phyloP scores from a whole-genome alignment of 495 filamentous ascomycete genomes.

The Coniosporium apollinis region DNA sequence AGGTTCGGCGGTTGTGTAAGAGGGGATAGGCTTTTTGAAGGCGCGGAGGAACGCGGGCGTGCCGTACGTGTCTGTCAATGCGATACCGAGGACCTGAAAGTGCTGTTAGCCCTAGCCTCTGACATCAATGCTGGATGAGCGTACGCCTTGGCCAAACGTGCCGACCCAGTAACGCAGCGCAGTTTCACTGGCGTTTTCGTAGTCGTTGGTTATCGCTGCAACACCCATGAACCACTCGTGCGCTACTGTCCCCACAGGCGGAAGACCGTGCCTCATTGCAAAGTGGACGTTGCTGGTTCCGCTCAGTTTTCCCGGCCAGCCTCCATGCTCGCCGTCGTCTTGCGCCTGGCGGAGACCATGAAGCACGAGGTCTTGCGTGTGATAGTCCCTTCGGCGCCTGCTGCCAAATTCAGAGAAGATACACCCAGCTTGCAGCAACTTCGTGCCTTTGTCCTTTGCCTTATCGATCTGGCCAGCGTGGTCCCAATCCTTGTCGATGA shows the following conservation, averaged over 20 bases:
- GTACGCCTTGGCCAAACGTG: conserved; percentile 73
- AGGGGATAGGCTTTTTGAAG: conserved; percentile 49
- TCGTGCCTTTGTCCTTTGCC: conserved; percentile 59
- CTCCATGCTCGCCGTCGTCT: conserved; percentile 39
- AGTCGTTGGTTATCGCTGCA: conserved; percentile 78
- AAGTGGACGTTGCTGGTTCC: conserved; percentile 97
- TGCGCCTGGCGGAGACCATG: conserved; percentile 60
- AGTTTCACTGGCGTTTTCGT: conserved; percentile 63
- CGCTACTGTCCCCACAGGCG: conserved; percentile 82
- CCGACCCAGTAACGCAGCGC: conserved; percentile 75
- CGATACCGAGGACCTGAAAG: conserved; percentile 67
- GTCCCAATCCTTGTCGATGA: conserved; percentile 78
- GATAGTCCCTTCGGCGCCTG: conserved; percentile 73
- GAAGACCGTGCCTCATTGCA: conserved; percentile 72
- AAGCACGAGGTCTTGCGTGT: conserved; percentile 86
- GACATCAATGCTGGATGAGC: conserved; percentile 3
- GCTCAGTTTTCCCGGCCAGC: conserved; percentile 51
- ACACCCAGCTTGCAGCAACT: conserved; percentile 65
- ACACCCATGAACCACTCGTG: conserved; percentile 99
- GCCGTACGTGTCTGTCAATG: conserved; percentile 95
- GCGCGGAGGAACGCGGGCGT: conserved; percentile 76
- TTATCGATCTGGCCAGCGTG: conserved; percentile 71
- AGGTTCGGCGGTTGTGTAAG: conserved; percentile 7
- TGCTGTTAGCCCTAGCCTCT: background rate
- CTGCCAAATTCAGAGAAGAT: conserved; percentile 89